Base-by-base conservation (phyloP, 768 basidiomycete species). In the Boletus eberwhitei region DNA sequence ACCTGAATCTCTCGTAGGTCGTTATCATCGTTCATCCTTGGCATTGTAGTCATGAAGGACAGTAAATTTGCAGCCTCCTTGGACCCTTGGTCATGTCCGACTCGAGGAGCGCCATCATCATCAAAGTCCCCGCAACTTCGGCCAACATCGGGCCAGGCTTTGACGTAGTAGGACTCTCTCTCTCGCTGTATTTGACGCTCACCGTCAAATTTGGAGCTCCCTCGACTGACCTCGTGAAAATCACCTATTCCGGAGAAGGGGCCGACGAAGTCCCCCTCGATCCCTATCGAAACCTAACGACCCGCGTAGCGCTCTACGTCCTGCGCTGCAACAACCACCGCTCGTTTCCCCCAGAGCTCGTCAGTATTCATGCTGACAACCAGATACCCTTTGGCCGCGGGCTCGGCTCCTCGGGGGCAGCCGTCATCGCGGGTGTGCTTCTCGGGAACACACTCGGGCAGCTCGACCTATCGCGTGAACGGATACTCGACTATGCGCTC, bases 111-210 rank as follows among this genome's bases (percentile, higher is more conserved):
- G 47, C 63, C 12, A 82, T 93, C 73, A 79, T 76, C 36, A 92
- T 99, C 71, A 82, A 79, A 59, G 88, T 98, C 49, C 96, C 96
- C 11, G 93, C 93, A n/a, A 98, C 96, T 2, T 94, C 95, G 59
- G 96, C 96, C 60, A 99, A 99, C 77, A 94, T 99, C 66, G 96
- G 96, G 3, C 96, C 96, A 38, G 96, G 96, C 24, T 99, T 99
- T 73, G 97, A 99, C 71, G 97, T 98, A 59, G 93, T 98, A 60
- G 97, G 97, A n/a, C 87, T 99, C 59, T 95, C 96, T 0, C 85
- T 98, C 22, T 93, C 92, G 1, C 82, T 97, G 31, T 80, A 86
- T 61, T 82, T 98, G 61, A 86, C 84, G 16, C 79, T 98, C 64
- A 79, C 79, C 44, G 86, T 94, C 63, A 77, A 76, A 45, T 65